Conservation (phyloP, 1,139 yeast species). For the Geotrichum bryndzae region DNA sequence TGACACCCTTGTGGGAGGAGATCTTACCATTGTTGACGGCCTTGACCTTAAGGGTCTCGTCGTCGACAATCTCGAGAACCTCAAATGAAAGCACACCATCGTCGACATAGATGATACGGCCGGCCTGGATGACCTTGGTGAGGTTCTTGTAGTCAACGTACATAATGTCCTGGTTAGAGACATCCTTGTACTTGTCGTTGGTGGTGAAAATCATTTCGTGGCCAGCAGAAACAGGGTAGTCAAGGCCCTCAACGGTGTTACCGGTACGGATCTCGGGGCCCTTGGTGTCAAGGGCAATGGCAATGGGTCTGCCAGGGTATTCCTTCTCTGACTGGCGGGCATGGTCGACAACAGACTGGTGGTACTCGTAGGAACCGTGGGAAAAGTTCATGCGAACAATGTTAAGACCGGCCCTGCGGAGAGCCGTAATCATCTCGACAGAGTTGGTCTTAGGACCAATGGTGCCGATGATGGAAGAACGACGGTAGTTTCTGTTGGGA, state of each 20-base stretch:
- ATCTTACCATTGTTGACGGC: slow-evolving; percentile 93
- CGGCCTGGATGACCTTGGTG: slow-evolving; percentile 82
- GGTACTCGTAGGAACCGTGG: slow-evolving; percentile 96
- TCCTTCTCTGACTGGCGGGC: slow-evolving; percentile 88
- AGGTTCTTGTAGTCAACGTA: slow-evolving; percentile 92
- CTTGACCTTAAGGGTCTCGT: slow-evolving; percentile 71
- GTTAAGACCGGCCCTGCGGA: slow-evolving; percentile 95
- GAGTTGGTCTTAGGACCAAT: slow-evolving; percentile 96
- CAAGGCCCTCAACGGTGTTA: slow-evolving; percentile 71
- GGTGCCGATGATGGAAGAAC: slow-evolving; percentile 96
- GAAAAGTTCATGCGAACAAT: slow-evolving; percentile 98
- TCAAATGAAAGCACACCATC: slow-evolving; percentile 97
- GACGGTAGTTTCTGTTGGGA: slow-evolving; percentile 82
- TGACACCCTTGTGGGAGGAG: slow-evolving; percentile 97
- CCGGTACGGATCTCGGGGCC: slow-evolving; percentile 99
- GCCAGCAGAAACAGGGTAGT: slow-evolving; percentile 74
- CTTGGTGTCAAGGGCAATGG: slow-evolving; percentile 97
- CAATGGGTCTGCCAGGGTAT: slow-evolving; percentile 93
- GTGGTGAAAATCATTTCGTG: slow-evolving; percentile 94
- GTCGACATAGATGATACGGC: slow-evolving; percentile 88
- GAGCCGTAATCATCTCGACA: slow-evolving; percentile 74
- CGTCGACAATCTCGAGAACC: slow-evolving; percentile 77
- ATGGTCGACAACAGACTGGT: slow-evolving; percentile 92
- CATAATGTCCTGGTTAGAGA: slow-evolving; percentile 75
- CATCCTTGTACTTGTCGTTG: slow-evolving; percentile 67